These are phyloP conservation scores for Protea cynaroides DNA, from an alignment of 164 flowering plant genomes.

Conservation along the genomic window DNA sequence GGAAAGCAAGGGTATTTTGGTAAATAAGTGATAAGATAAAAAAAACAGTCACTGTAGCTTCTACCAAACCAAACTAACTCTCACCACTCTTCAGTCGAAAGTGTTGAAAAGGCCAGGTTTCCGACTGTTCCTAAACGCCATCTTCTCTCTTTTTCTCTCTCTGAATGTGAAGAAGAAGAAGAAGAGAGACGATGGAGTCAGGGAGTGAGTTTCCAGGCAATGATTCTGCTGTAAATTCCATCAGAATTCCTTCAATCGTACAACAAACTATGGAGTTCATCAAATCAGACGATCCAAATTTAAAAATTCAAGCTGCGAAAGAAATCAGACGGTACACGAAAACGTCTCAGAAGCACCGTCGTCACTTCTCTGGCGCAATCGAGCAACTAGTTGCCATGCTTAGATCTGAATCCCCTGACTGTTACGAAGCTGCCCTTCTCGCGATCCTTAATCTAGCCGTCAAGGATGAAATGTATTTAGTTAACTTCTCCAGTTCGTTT, in stretches of 20 bases:
- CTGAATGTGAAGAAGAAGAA: no score
- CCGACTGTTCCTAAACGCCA: conserved; percentile 44
- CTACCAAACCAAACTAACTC: conserved; percentile 3
- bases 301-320: conserved; percentile 55
- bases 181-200: conserved; percentile 10
- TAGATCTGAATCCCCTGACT: conserved; percentile 28
- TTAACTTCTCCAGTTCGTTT: not conserved
- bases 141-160: conserved; percentile 9
- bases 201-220: conserved; percentile 9
- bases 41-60: not conserved
- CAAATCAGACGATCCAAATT: conserved; percentile 39
- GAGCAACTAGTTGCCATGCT: conserved; percentile 72
- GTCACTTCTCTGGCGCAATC: conserved; percentile 59
- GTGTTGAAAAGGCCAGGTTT: conserved; percentile 7
- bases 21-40: no score
- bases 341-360: conserved; percentile 66
- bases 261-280: conserved; percentile 40
- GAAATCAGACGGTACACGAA: conserved; percentile 85
- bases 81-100: conserved; percentile 1
- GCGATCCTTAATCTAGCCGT: conserved; percentile 85
- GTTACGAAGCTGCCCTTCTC: conserved; percentile 61
- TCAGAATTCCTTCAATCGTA: conserved; percentile 17
- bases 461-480: conserved; percentile 63
- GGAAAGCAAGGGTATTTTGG: not conserved
- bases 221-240: conserved; percentile 1